Conservation (phyloP, 768 basidiomycete genomes). For the Lactarius pseudohatsudake region DNA sequence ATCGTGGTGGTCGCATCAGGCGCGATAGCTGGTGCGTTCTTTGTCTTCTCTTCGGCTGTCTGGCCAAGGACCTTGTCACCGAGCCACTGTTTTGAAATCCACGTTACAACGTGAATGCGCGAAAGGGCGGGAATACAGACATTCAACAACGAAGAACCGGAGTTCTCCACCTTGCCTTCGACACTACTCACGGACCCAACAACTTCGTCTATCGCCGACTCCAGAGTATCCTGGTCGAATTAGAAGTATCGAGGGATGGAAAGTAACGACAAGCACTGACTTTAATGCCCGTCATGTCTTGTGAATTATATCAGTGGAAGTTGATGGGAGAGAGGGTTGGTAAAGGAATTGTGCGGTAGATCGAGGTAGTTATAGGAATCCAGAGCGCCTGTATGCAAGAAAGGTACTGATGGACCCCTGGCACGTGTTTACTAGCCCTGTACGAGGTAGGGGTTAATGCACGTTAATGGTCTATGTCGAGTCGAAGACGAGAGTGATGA, state of each 20-base stretch:
- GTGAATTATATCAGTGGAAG: background rate
- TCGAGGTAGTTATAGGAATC: conserved; percentile 10
- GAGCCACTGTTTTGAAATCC: background rate
- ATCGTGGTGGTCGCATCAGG: no score
- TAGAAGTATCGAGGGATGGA: background rate
- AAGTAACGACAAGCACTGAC: background rate
- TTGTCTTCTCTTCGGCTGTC: no score
- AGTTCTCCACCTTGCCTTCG: background rate
- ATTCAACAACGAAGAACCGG: background rate
- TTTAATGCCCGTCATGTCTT: conserved; percentile 8
- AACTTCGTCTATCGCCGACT: background rate
- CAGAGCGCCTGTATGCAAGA: background rate
- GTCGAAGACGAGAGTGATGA: background rate
- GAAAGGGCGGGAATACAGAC: conserved; percentile 6
- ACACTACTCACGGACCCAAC: background rate
- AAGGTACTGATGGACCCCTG: background rate
- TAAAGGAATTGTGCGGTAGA: background rate
- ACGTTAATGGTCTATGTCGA: background rate
- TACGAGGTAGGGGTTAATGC: background rate
- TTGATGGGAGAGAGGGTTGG: background rate
- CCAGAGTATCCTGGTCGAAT: background rate
- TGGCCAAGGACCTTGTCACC: no score
- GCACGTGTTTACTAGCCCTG: conserved; percentile 1
- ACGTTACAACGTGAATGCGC: background rate
- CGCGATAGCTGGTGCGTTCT: no score